A percentile compares a stretch with the other conserved stretches of the same genome.
These are phyloP conservation scores for Coemansia sp. DNA, from an alignment of 192 early-diverging fungal species.

Conservation along the genomic window DNA sequence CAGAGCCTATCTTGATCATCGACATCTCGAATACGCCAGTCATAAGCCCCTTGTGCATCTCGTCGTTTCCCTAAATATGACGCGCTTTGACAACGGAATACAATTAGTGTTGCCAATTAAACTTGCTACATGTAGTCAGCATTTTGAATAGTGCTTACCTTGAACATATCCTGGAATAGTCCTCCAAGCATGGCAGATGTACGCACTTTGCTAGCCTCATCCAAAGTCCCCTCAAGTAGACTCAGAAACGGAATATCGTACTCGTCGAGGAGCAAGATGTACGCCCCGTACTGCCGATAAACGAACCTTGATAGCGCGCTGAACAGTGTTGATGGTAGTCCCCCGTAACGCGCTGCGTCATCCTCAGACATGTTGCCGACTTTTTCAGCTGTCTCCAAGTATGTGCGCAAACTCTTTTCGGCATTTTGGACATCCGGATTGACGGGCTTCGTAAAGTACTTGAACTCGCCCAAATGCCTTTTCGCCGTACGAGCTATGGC, in stretches of 20 bases:
- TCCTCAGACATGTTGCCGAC: no score
- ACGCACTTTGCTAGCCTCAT: not conserved
- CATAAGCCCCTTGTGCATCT: slow-evolving; percentile 27
- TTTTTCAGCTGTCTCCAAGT: no score
- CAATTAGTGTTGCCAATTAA: not conserved
- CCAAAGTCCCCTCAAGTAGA: slow-evolving; percentile 18
- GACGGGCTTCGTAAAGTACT: not conserved
- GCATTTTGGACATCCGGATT: no score
- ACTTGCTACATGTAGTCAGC: not conserved
- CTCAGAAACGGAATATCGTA: slow-evolving; percentile 42
- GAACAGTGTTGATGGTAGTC: no score
- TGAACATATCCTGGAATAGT: slow-evolving; percentile 38
- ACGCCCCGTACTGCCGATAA: slow-evolving; percentile 9
- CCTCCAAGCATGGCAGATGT: slow-evolving; percentile 19
- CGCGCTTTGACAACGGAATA: not conserved
- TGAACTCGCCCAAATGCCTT: not conserved
- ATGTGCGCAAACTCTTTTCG: no score
- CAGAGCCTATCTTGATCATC: slow-evolving; percentile 17
- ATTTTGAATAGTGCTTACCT: slow-evolving; percentile 20
- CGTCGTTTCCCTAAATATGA: slow-evolving; percentile 13
- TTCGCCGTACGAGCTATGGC: not conserved
- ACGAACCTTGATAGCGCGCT: not conserved
- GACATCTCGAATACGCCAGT: slow-evolving; percentile 41
- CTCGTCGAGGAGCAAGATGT: slow-evolving; percentile 44
- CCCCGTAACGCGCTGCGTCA: no score